A percentile compares a stretch with the other conserved stretches of the same genome.
Evolutionary conservation across 768 basidiomycete genomes (phyloP).

Genomic region (Lactarius psammicola): DNA sequence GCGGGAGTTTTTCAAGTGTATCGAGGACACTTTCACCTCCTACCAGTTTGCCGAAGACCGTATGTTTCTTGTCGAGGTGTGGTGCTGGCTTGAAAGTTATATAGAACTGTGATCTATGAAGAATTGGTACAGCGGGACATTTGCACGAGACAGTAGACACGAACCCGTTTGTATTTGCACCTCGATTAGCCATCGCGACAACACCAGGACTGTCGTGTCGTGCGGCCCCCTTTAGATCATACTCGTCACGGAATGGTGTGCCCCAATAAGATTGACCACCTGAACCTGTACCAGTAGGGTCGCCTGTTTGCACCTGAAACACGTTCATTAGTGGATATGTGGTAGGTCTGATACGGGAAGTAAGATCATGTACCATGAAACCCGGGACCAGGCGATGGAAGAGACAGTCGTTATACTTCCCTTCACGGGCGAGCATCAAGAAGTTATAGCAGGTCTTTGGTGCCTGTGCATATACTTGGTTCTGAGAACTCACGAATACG

Average conservation of each 20-base stretch:
- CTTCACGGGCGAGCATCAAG: conserved; percentile 84
- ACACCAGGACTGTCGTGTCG: conserved; percentile 84
- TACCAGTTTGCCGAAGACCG: conserved; percentile 95
- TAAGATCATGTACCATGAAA: conserved; percentile 70
- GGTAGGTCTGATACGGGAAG: conserved; percentile 17
- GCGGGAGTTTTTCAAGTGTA: conserved; percentile 75
- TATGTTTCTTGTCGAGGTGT: conserved; percentile 90
- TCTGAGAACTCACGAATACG: conserved; percentile 9
- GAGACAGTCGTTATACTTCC: conserved; percentile 85
- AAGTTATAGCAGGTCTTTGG: conserved; percentile 99
- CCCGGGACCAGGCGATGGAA: conserved; percentile 94
- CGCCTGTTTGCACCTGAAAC: conserved; percentile 89
- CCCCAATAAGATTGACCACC: conserved; percentile 96
- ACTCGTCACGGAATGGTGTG: conserved; percentile 93
- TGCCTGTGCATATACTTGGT: conserved; percentile 50
- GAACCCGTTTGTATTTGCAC: conserved; percentile 83
- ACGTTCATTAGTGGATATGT: conserved; percentile 15
- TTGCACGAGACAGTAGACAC: conserved; percentile 28
- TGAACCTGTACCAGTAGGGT: conserved; percentile 92
- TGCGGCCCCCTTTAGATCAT: conserved; percentile 82
- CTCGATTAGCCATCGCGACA: conserved; percentile 95
- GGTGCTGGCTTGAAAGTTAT: conserved; percentile 81
- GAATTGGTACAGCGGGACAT: conserved; percentile 8
- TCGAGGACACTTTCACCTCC: conserved; percentile 92
- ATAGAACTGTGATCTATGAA: conserved; percentile 83